Base-by-base conservation (phyloP, 2,329 filamentous ascomycete species). In the Acrodontium crateriforme region DNA sequence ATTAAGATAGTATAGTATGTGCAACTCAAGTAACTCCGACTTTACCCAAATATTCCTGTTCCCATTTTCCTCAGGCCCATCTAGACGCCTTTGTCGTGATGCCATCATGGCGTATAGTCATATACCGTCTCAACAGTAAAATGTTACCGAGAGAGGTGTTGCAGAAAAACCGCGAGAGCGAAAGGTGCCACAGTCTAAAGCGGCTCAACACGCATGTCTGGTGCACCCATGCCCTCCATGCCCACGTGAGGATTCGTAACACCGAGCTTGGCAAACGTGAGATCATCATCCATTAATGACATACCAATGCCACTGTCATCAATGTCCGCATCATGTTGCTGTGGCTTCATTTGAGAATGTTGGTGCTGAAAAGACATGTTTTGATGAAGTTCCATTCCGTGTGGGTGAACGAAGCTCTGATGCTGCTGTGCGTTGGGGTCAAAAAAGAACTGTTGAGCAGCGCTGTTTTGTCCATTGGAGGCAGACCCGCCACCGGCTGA, bases 281-380 rank as follows among this genome's bases (percentile, higher is more conserved):
- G 30, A 12, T 51, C 43, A 9, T 54, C 52, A 14, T 55, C 50
- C 34, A 50, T 45, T 15, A 55, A 34, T 16, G 38, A 40, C 47
- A 55, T 49, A 14, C 50, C 51, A 21, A 55, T 54, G 12, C 52
- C 52, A 25, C 48, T 52, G 35, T 55, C 52, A 30, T 55, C 52
- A 16, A 54, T 42, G 32, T 55, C 50, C 5, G 41, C 28, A 17
- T 50, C 46, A 18, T 45, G 31, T 11, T 31, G 19, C 27, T 24
- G 30, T 22, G 20, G 20, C 27, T 18, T 9, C 19, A 11, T 15
- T 14, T 16, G 20, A n/a, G 35, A 33, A 10, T 30, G 30, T 12
- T 32, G 25, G 9, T 32, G 18, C 14, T 20, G 26, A 18, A n/a
- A 28, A 9, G 16, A 13, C 16, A 28, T 21, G 17, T 12, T 8